Base-by-base conservation (phyloP, 176 grass and related monocot species). In the Pontederia crassipes region DNA sequence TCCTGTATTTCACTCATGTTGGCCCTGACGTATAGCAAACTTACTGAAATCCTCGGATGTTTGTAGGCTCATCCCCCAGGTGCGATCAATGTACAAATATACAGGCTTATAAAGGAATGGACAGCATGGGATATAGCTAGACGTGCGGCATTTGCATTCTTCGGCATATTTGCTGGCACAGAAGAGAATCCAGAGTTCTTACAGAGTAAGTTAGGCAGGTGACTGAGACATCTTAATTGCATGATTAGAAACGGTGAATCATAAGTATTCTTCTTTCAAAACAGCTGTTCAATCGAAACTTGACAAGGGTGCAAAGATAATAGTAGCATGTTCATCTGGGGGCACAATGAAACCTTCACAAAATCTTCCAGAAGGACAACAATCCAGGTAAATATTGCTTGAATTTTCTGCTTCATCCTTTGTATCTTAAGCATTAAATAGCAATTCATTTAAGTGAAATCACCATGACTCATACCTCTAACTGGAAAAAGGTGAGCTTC, bases 91-190 rank as follows among this genome's bases (percentile, higher is more conserved):
- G 93, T 91, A 51, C 93, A 98, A 88, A 98, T 98, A 82, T 98
- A 98, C 69, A 83, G 93, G 72, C 72, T 98, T 59, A 98, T 98
- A 78, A 98, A 98, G 73, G 93, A 98, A 83, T 98, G 93, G 93
- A 98, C 93, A 1, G 87, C 93, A 71, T 92, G 93, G 93, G 93
- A 98, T 81, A 98, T 98, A 68, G 93, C 93, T 26, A 83, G 93
- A 52, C 79, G 87, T 70, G 93, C 87, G 47, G 93, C 93, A 65
- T 98, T 98, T 77, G 93, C 87, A 5, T 98, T 98, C 77, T 98
- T 98, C 32, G 93, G 93, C 35, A 98, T 98, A 76, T 98, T 92
- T 71, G 28, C 93, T 14, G 93, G 87, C 81, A 98, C 93, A 61
- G 93, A 97, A 80, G 93, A 98, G 61, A 98, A 98, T 27, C 93